Evolutionary conservation across 495 filamentous ascomycete species (phyloP), one percentile per base, ranked within the genome.

Genomic region (Cenococcum geophilum): DNA sequence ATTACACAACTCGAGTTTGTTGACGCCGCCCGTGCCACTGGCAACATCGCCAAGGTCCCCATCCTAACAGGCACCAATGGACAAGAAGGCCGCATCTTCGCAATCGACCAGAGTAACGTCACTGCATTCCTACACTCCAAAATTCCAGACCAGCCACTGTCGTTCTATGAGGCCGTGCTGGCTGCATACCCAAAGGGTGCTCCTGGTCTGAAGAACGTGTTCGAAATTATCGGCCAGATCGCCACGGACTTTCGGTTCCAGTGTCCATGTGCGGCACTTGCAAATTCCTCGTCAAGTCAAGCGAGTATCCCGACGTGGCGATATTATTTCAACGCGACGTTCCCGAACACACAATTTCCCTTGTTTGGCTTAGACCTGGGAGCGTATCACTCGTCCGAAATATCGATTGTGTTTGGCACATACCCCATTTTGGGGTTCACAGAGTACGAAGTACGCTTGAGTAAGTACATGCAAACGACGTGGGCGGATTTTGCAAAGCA

Each of bases 261-360:
- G 9, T 52, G 49, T 6, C n/a, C n/a, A n/a, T n/a, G n/a, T n/a
- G n/a, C n/a, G n/a, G n/a, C n/a, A n/a, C n/a, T n/a, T n/a, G n/a
- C n/a, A n/a, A n/a, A n/a, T n/a, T n/a, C n/a, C n/a, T n/a, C n/a
- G n/a, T n/a, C n/a, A n/a, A n/a, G n/a, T n/a, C n/a, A n/a, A n/a
- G 49, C 25, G 25, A 25, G 49, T 8, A 27, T 52, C 5, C 49
- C 49, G 25, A 11, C 21, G 1, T 52, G 20, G 20, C 22, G 49
- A 18, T 52, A 32, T 32, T 52, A 52, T 11, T 52, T 52, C 49
- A 52, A 52, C 22, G 49, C 49, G 9, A 23, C 49, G 1, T 52
- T 22, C 23, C 18, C 49, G 1, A 52, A 52, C 22, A 23, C 21
- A 5, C 18, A 23, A 5, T 18, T 52, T 9, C 49, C 49, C 14